Base-by-base conservation (phyloP, 768 basidiomycete species). In the Suillus decipiens region DNA sequence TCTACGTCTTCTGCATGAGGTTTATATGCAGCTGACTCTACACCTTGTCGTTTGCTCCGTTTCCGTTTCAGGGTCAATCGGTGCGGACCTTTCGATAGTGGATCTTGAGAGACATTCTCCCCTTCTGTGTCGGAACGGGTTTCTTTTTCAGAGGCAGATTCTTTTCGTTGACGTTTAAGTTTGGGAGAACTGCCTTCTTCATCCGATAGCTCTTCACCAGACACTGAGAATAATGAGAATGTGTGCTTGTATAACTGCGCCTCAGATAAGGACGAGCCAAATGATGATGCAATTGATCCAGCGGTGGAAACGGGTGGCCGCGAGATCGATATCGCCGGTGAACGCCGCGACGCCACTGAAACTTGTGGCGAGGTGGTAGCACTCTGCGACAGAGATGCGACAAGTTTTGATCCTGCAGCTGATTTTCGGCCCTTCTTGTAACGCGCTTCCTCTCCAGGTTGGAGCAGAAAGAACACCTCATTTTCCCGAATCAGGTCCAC, bases 381-480 rank as follows among this genome's bases (percentile, higher is more conserved):
- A 48, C 48, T 66, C 47, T 34, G 59, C 48, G 51, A 42, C 43
- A 56, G 41, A n/a, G 67, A 64, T 19, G 63, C n/a, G 3, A 15
- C 34, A 31, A n/a, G 41, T 56, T 65, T 42, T 43, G 62, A 39
- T 14, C 24, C 42, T 37, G 59, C 36, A 47, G 60, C 15, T 53
- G 61, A 62, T 72, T 47, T 60, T 59, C 61, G 36, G 17, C 39
- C 11, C 19, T 28, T 64, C 34, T 53, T 60, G 37, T 60, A 60
- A 11, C 14, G 61, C 7, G 66, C 66, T 41, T 80, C 78, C 66
- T 85, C 84, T 22, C 81, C 85, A 10, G 77, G 78, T 54, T 73
- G 74, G 0, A 86, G 86, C 12, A 89, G 71, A 68, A 89, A 90
- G 69, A 80, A 89, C 3, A 89, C 80, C 65, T 89, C 88, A 47